A percentile compares a stretch with the other conserved stretches of the same genome.
phyloP scores from a whole-genome alignment of 2,329 filamentous ascomycete genomes.

The Cylindrodendrum hubeiense region DNA sequence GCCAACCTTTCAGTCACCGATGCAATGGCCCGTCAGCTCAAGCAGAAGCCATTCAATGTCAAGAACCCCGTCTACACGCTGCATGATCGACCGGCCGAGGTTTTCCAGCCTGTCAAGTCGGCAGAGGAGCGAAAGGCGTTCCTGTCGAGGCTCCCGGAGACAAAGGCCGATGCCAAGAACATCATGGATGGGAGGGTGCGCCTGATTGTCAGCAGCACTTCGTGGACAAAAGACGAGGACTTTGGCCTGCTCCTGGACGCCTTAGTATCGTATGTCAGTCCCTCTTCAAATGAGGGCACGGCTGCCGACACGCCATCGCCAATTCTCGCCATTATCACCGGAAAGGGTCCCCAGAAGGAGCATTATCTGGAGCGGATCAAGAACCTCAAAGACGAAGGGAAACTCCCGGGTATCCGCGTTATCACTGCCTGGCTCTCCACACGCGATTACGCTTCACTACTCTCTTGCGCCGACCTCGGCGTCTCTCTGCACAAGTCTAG shows the following conservation, averaged over 20 bases:
- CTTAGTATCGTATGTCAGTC: slow-evolving; percentile 77
- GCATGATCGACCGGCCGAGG: slow-evolving; percentile 86
- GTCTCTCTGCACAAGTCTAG: slow-evolving; percentile 93
- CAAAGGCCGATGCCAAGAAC: slow-evolving; percentile 67
- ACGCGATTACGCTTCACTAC: slow-evolving; percentile 84
- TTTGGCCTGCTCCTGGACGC: slow-evolving; percentile 90
- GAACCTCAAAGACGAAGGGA: slow-evolving; percentile 69
- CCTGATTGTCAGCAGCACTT: slow-evolving; percentile 91
- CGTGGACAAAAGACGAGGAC: slow-evolving; percentile 97
- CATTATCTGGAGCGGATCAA: slow-evolving; percentile 78
- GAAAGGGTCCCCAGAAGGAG: slow-evolving; percentile 87
- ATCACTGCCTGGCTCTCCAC: slow-evolving; percentile 87
- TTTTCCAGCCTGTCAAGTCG: slow-evolving; percentile 79
- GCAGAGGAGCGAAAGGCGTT: slow-evolving; percentile 65
- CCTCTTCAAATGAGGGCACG: slow-evolving; percentile 55
- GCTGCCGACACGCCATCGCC: slow-evolving; percentile 61
- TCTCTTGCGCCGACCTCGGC: slow-evolving; percentile 89
- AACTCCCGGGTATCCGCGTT: slow-evolving; percentile 78
- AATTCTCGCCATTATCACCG: slow-evolving; percentile 92
- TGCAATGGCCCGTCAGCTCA: slow-evolving; percentile 85
- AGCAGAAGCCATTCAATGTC: slow-evolving; percentile 72
- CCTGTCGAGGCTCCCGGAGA: slow-evolving; percentile 74
- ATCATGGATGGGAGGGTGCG: slow-evolving; percentile 71
- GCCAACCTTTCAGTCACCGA: slow-evolving; percentile 90
- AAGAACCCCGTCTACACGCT: slow-evolving; percentile 75